These are phyloP conservation scores for Neurospora terricola DNA, from an alignment of 495 filamentous ascomycete species.

Conservation along the genomic window DNA sequence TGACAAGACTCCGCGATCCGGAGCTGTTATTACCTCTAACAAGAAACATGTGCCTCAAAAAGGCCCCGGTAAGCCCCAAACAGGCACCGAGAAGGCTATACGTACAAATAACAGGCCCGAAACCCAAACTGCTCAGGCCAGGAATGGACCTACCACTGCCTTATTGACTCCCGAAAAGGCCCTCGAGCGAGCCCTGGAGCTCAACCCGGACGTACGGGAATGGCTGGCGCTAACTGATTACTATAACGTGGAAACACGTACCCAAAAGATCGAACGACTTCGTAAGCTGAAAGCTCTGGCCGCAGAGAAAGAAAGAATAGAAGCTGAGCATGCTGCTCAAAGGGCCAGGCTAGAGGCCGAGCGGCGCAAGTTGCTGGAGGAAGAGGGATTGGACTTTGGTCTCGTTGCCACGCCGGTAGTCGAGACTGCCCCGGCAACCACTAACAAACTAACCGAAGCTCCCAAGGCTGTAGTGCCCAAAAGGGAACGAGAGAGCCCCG, in stretches of 20 bases:
- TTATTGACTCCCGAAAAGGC: conserved; percentile 1
- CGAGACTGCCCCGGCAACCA: not conserved
- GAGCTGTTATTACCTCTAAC: not conserved
- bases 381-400: conserved; percentile 18
- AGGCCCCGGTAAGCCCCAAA: not conserved
- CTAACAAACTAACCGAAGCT: not conserved
- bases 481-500: not conserved
- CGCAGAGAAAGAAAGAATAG: conserved; percentile 25
- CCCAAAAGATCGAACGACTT: conserved; percentile 34
- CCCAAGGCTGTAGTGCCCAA: not conserved
- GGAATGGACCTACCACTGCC: not conserved
- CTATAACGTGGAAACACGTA: conserved; percentile 40
- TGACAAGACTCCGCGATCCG: not conserved
- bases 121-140: not conserved
- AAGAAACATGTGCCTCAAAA: not conserved
- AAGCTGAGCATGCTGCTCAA: conserved; percentile 30
- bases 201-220: conserved; percentile 41
- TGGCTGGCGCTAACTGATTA: conserved; percentile 54
- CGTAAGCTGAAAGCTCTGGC: conserved; percentile 35
- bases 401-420: conserved; percentile 4
- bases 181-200: conserved; percentile 10
- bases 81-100: not conserved
- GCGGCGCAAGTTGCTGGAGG: conserved; percentile 18
- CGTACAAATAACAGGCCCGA: not conserved
- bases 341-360: conserved; percentile 28